Evolutionary conservation across 805 yeast species (phyloP).

Genomic region (Saccharomycopsis babjevae): DNA sequence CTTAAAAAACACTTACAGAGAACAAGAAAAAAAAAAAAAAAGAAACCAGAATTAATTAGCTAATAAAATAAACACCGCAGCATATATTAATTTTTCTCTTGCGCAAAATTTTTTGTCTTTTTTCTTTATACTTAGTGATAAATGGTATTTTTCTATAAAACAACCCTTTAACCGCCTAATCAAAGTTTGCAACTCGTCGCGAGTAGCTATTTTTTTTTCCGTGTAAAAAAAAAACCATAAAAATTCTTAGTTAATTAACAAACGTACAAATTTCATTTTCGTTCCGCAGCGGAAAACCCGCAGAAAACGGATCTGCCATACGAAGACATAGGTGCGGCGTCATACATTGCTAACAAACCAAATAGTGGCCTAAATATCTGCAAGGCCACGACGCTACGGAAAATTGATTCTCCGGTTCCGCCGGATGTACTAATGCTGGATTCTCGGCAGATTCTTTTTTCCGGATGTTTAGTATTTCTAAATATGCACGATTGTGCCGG

Average conservation of each 20-base stretch:
- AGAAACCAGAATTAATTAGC: background rate
- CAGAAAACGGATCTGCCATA: background rate
- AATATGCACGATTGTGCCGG: no score
- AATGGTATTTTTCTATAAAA: background rate
- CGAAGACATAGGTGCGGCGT: no score
- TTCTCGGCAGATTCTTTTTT: no score
- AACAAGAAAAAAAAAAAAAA: background rate
- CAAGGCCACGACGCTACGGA: background rate
- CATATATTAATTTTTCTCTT: background rate
- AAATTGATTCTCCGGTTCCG: no score
- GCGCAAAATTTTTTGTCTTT: background rate
- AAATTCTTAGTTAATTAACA: no score
- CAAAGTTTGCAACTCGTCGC: background rate
- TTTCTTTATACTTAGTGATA: no score
- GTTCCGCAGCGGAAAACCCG: background rate
- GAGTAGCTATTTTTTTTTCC: background rate
- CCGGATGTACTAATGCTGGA: no score
- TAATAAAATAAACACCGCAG: conserved; percentile 1
- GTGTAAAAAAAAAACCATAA: background rate
- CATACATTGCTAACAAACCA: no score
- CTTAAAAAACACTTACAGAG: no score
- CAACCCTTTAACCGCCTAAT: background rate
- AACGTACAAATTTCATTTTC: no score
- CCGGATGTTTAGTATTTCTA: no score
- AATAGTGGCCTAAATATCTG: no score